Evolutionary conservation across 352 stramenopile species (phyloP).

Genomic region (Phytophthora chlamydospora): DNA sequence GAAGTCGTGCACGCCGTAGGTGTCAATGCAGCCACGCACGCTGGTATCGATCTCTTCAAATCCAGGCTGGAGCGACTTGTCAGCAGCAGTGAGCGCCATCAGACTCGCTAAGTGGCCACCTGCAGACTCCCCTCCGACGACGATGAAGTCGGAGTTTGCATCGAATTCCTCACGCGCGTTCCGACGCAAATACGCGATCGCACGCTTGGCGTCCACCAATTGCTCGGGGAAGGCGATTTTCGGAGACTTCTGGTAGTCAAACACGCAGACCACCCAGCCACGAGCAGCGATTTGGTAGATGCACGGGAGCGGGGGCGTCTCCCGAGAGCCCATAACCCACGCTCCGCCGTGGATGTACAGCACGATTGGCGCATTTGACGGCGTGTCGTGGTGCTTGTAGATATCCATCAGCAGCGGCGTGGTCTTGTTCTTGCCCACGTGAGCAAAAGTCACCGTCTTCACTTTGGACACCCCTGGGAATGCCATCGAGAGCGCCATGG

Average conservation of each 20-base stretch:
- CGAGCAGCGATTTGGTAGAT: constrained; percentile 63
- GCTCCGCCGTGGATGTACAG: constrained; percentile 84
- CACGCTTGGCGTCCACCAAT: constrained; percentile 74
- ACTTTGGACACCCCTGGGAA: constrained; percentile 60
- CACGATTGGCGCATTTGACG: constrained; percentile 68
- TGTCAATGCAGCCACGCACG: constrained; percentile 71
- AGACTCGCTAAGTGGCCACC: constrained; percentile 75
- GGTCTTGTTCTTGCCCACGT: constrained; percentile 71
- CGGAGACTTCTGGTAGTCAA: constrained; percentile 79
- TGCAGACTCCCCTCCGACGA: constrained; percentile 71
- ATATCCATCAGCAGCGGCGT: constrained; percentile 74
- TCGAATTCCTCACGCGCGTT: constrained; percentile 52
- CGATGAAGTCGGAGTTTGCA: constrained; percentile 70
- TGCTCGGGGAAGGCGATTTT: constrained; percentile 72
- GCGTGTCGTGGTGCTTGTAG: constrained; percentile 60
- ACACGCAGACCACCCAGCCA: constrained; percentile 76
- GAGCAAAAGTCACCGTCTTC: constrained; percentile 64
- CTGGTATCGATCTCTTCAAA: constrained; percentile 85
- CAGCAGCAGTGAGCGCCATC: constrained; percentile 62
- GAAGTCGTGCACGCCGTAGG: constrained; percentile 81
- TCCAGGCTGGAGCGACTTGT: constrained; percentile 73
- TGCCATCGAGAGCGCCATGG: constrained; percentile 50
- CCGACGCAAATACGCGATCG: constrained; percentile 67
- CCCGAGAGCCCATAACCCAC: constrained; percentile 68
- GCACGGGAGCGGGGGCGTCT: constrained; percentile 52